Base-by-base conservation (phyloP, 1,284 basidiomycete species). In the Pseudozyma tsukubaensis region DNA sequence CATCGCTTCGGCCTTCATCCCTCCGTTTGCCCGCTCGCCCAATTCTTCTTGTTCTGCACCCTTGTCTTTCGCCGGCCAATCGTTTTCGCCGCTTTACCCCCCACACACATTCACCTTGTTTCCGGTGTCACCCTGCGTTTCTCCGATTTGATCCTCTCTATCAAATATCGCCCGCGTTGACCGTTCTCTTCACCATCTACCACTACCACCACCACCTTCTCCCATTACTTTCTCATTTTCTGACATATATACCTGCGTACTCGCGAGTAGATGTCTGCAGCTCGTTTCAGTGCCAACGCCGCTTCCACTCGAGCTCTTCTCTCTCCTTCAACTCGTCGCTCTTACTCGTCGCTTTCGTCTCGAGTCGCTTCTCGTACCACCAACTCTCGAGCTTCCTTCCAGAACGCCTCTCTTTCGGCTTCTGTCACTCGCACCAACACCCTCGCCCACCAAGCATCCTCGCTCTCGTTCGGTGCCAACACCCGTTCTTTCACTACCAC, bases 221-320 rank as follows among this genome's bases (percentile, higher is more conserved):
- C 12, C 24, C 48, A 59, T 36, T 42, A 51, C 24, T 35, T 12
- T 21, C 29, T 8, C 29, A n/a, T 36, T 36, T 9, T 42, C 44
- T 32, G 24, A 29, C 42, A 21, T 13, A 24, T 37, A 16, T 21
- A 32, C 32, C 21, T 7, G 36, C 14, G 4, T 24, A 40, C 36
- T 21, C 52, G 13, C 64, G 47, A 67, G 70, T 72, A 72, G 70
- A 72, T 72, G 70, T 72, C 64, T 34, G 51, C 64, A 44, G 70
- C 57, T 50, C 70, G 70, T 59, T 50, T 72, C 52, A 53, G 45
- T 58, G 37, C 64, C 49, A 56, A 63, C 70, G 60, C 70, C 53
- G 24, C 24, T 29, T 59, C 59, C 52, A 48, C 60, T 55, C 62
- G 63, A 59, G 59, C 59, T 48, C 50, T 72, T 44, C 16, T 56